Evolutionary conservation across 1,284 basidiomycete species (phyloP).

Genomic region (Vanrija pseudolonga): DNA sequence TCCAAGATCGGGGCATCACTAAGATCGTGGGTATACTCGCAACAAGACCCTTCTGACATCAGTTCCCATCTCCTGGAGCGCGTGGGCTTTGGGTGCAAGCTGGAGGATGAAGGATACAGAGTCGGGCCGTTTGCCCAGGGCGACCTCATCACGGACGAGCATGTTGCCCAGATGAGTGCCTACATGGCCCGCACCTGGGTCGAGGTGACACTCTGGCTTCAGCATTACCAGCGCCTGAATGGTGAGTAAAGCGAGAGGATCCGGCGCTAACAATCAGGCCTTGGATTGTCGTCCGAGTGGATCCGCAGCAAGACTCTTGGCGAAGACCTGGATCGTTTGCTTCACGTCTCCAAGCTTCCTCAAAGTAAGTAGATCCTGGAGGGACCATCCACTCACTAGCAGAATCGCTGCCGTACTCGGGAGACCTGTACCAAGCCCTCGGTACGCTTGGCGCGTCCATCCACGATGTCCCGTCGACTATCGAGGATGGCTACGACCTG

Average conservation of each 20-base stretch:
- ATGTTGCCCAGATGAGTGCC: constrained; percentile 32
- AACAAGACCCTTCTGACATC: neutral
- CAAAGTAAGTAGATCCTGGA: constrained; percentile 2
- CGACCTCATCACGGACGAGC: constrained; percentile 19
- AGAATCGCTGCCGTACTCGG: constrained; percentile 6
- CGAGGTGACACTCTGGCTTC: constrained; percentile 29
- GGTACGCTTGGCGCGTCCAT: constrained; percentile 25
- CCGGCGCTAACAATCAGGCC: neutral
- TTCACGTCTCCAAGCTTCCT: constrained; percentile 9
- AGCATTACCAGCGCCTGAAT: constrained; percentile 15
- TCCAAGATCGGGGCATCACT: constrained; percentile 30
- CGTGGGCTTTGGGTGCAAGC: constrained; percentile 38
- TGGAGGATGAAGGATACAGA: constrained; percentile 28
- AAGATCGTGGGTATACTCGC: constrained; percentile 18
- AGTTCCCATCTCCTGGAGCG: constrained; percentile 34
- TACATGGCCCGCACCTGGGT: constrained; percentile 45
- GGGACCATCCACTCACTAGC: neutral
- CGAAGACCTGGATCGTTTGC: constrained; percentile 7
- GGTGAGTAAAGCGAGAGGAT: constrained; percentile 14
- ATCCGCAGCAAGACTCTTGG: constrained; percentile 14
- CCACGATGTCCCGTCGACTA: constrained; percentile 23
- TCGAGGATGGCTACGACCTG: constrained; percentile 33
- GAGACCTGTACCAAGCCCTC: constrained; percentile 2
- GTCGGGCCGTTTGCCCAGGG: constrained; percentile 33
- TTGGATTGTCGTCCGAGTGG: neutral